These are phyloP conservation scores for Mortierella alpina DNA, from an alignment of 192 early-diverging fungal genomes.

Conservation along the genomic window DNA sequence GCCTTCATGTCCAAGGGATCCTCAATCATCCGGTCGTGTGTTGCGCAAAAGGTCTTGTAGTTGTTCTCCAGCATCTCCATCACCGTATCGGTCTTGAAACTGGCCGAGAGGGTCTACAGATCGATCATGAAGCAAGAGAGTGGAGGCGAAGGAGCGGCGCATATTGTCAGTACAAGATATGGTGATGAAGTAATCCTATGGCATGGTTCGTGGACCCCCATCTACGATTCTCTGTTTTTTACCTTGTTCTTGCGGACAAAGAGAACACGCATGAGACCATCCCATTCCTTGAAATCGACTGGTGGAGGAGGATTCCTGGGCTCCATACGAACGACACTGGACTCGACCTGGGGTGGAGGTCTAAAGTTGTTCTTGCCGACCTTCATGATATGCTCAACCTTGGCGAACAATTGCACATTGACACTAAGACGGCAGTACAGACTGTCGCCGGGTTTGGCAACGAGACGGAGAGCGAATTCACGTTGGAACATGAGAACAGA, in stretches of 20 bases:
- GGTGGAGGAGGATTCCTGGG: conserved; percentile 94
- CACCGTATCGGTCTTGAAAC: conserved; percentile 88
- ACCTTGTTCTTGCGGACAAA: conserved; percentile 95
- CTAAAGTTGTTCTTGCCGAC: conserved; percentile 98
- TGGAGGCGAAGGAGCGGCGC: too few species aligned
- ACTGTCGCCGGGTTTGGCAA: conserved; percentile 93
- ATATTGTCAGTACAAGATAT: neutral
- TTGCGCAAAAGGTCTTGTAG: conserved; percentile 92
- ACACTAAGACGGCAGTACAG: conserved; percentile 93
- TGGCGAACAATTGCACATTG: conserved; percentile 93
- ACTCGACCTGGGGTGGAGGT: conserved; percentile 97
- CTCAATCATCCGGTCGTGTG: conserved; percentile 83
- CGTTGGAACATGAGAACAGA: conserved; percentile 99
- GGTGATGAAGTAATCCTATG: neutral
- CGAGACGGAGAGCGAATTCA: conserved; percentile 95
- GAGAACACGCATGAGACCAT: conserved; percentile 92
- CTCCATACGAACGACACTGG: conserved; percentile 94
- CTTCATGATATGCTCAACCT: conserved; percentile 98
- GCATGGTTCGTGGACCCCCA: neutral
- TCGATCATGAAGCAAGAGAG: neutral
- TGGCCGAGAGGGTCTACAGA: conserved; percentile 80
- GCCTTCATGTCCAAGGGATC: conserved; percentile 89
- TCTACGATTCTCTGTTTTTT: neutral
- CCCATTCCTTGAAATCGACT: conserved; percentile 95
- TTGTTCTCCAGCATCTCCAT: conserved; percentile 95